Base-by-base conservation (phyloP, 768 basidiomycete species). In the Hemileccinum impolitum region DNA sequence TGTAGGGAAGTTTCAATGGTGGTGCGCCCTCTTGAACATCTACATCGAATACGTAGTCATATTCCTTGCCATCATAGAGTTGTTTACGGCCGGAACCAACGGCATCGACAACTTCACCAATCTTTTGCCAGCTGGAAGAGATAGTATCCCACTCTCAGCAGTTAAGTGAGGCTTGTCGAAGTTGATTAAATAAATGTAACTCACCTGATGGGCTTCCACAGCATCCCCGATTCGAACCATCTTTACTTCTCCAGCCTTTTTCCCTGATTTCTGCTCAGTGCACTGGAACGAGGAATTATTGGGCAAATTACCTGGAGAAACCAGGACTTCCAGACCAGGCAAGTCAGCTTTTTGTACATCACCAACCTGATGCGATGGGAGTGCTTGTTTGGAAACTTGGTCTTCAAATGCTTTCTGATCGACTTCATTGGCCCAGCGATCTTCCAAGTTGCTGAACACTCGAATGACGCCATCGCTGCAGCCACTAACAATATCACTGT, bases 41-140 rank as follows among this genome's bases (percentile, higher is more conserved):
- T 31, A 99, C 94, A 62, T 96, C 94, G 61, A 98, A 97, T n/a
- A 99, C 95, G 61, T 96, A 96, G 70, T 99, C 96, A 62, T 94
- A 99, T 70, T 98, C 95, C 62, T 86, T 85, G 15, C 96, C 96
- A 58, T 93, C 69, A 62, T 88, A 87, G n/a, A 96, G 76, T 68
- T 94, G 90, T 68, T 90, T 94, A 49, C 92, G 78, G n/a, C 82
- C 82, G 31, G 85, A 82, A 19, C 94, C 90, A 44, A 95, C 88
- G 17, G 94, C 94, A 62, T 96, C 96, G 4, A 94, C 93, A 6
- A 98, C 94, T 57, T 94, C 88, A 19, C 96, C 96, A 30, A 98
- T 83, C 65, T 94, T 95, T 66, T 91, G 81, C 96, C 96, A 99
- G 21, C 75, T 77, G 15, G 68, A 71, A 10, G 74, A 70, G 4